A percentile compares a stretch with the other conserved stretches of the same genome.
These are phyloP conservation scores for Quercus wislizeni DNA, from an alignment of 306 rosid species.

Conservation along the genomic window DNA sequence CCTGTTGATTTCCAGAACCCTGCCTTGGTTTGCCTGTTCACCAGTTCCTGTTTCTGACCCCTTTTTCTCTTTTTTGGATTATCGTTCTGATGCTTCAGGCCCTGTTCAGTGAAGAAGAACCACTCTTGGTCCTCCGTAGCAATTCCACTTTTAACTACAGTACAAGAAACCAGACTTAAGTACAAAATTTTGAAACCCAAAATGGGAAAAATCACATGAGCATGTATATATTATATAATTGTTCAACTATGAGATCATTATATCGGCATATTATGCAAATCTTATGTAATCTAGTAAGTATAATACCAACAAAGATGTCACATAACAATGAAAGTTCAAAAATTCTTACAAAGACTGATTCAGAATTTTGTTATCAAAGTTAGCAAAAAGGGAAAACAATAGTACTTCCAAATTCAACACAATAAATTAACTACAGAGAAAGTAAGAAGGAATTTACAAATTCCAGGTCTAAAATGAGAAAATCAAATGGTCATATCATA, in stretches of 20 bases:
- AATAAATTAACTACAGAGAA: no score
- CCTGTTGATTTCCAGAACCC: conserved; percentile 99
- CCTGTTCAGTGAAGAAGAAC: conserved; percentile 94
- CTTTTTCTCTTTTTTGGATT: conserved; percentile 32
- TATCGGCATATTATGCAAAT: no score
- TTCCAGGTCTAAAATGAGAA: no score
- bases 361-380: neutral
- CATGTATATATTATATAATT: no score
- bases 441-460: no score
- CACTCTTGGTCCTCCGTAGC: conserved; percentile 81
- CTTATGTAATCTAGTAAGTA: neutral
- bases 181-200: neutral
- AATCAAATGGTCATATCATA: no score
- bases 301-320: neutral
- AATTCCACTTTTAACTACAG: conserved; percentile 62
- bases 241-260: no score
- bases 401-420: neutral
- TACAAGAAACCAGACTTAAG: neutral
- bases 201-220: neutral
- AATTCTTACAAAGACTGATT: no score
- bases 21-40: conserved; percentile 64
- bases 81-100: conserved; percentile 83
- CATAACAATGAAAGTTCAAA: no score
- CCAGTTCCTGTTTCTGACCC: no score
- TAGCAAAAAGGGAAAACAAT: neutral